A percentile compares a stretch with the other conserved stretches of the same genome.
Evolutionary conservation across 129 eudicot genomes (phyloP).

Genomic region (Mikania micrantha): DNA sequence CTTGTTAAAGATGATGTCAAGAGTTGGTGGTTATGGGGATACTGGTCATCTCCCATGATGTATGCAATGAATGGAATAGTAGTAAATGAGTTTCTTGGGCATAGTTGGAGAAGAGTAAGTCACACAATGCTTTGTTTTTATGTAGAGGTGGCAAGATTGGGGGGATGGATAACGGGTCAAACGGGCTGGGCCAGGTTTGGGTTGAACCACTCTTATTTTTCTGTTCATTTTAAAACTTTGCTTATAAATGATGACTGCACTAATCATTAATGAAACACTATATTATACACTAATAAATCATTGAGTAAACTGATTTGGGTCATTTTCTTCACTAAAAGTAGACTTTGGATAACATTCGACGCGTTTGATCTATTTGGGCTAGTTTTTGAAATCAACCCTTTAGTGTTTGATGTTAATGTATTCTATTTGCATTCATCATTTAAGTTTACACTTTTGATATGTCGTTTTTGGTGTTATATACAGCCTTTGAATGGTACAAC

Average conservation of each 20-base stretch:
- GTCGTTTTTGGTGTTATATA: slow-evolving; percentile 18
- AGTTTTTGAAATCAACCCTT: not conserved
- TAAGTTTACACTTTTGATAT: slow-evolving; percentile 23
- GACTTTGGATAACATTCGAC: not conserved
- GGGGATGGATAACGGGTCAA: not conserved
- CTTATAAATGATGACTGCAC: not conserved
- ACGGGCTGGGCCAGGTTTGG: not conserved
- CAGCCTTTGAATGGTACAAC: not conserved
- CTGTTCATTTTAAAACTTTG: not conserved
- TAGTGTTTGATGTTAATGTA: not conserved
- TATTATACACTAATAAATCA: not conserved
- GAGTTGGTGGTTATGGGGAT: slow-evolving; percentile 87
- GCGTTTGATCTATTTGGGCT: not conserved
- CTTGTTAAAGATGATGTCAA: slow-evolving; percentile 48
- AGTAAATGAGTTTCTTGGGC: slow-evolving; percentile 79
- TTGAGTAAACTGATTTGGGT: not conserved
- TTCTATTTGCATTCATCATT: not conserved
- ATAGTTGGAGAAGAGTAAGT: slow-evolving; percentile 74
- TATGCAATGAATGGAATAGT: slow-evolving; percentile 87
- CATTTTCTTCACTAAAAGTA: not conserved
- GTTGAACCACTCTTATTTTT: not conserved
- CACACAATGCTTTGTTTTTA: not conserved
- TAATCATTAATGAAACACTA: not conserved
- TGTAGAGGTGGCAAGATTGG: not conserved
- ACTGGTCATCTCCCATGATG: slow-evolving; percentile 86